Conservation (phyloP, 257 asterid species). For the Paraleonurus japonicus region DNA sequence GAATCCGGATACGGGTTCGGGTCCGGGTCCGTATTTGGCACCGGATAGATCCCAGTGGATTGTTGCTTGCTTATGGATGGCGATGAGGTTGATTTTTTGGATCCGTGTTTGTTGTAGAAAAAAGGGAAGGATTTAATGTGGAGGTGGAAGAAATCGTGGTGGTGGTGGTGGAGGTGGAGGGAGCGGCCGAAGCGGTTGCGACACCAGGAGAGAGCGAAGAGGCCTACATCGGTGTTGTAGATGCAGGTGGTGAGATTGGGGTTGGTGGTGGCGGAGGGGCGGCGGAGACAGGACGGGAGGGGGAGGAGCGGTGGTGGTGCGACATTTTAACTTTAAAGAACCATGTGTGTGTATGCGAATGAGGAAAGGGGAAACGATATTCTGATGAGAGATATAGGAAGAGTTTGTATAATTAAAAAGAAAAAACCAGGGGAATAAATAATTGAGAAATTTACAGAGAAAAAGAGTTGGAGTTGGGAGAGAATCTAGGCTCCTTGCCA, state of each 20-base stretch:
- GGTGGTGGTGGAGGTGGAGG: conserved; percentile 51
- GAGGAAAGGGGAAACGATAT: background rate
- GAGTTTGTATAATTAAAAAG: background rate
- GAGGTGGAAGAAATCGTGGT: conserved; percentile 41
- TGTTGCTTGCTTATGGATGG: background rate
- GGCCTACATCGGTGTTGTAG: conserved; percentile 44
- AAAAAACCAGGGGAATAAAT: background rate
- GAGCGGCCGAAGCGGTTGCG: conserved; percentile 47
- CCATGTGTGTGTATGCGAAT: background rate
- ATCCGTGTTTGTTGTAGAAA: conserved; percentile 46
- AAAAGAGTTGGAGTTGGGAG: background rate
- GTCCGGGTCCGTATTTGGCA: conserved; percentile 55
- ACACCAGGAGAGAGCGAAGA: conserved; percentile 59
- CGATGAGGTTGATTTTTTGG: conserved; percentile 30
- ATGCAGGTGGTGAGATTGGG: conserved; percentile 56
- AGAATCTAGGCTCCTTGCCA: background rate
- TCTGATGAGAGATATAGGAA: background rate
- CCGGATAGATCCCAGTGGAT: conserved; percentile 53
- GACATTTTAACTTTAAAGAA: conserved; percentile 19
- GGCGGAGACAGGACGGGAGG: conserved; percentile 45
- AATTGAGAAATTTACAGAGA: background rate
- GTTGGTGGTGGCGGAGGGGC: conserved; percentile 19
- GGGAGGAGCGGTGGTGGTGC: conserved; percentile 32
- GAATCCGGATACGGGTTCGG: conserved; percentile 56
- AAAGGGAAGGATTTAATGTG: conserved; percentile 42